Percentiles rank a stretch among this genome's conserved stretches.
Evolutionary conservation across 1,284 basidiomycete genomes (phyloP).

Genomic region (Trichosporon sp.): DNA sequence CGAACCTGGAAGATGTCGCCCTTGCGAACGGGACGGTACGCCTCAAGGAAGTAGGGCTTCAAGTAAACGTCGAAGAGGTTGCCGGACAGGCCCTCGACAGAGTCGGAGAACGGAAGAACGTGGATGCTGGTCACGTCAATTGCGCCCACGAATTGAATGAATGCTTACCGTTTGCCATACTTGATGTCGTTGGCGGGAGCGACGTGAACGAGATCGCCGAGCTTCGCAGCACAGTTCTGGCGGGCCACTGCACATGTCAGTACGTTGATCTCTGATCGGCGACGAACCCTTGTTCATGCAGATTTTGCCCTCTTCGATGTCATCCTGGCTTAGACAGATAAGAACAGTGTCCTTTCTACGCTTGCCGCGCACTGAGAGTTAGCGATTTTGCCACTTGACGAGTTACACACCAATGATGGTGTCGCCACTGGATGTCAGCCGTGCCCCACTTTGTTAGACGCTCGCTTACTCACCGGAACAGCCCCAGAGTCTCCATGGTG

Average conservation of each 20-base stretch:
- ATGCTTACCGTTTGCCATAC: slow-evolving; percentile 81
- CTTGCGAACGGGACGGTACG: slow-evolving; percentile 54
- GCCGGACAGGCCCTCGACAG: slow-evolving; percentile 91
- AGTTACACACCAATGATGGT: slow-evolving; percentile 49
- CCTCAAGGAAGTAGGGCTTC: slow-evolving; percentile 99
- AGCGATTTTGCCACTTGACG: not conserved
- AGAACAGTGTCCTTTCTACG: slow-evolving; percentile 94
- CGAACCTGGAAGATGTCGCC: slow-evolving; percentile 97
- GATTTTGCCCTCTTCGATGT: slow-evolving; percentile 96
- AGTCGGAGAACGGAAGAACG: slow-evolving; percentile 97
- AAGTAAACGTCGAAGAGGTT: slow-evolving; percentile 99
- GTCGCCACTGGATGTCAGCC: slow-evolving; percentile 41
- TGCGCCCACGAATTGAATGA: not conserved
- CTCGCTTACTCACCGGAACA: slow-evolving; percentile 74
- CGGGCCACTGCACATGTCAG: slow-evolving; percentile 71
- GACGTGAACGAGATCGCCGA: slow-evolving; percentile 93
- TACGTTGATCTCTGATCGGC: too few relatives aligned
- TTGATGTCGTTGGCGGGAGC: slow-evolving; percentile 98
- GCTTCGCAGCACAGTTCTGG: slow-evolving; percentile 96
- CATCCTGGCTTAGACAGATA: slow-evolving; percentile 91
- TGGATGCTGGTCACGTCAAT: slow-evolving; percentile 64
- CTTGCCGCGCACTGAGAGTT: slow-evolving; percentile 70
- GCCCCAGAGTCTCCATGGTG: slow-evolving; percentile 91
- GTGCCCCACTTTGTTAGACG: not conserved
- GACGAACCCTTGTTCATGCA: slow-evolving; percentile 85